Conservation (phyloP, 2,329 filamentous ascomycete genomes). For the Fusarium drepaniforme region DNA sequence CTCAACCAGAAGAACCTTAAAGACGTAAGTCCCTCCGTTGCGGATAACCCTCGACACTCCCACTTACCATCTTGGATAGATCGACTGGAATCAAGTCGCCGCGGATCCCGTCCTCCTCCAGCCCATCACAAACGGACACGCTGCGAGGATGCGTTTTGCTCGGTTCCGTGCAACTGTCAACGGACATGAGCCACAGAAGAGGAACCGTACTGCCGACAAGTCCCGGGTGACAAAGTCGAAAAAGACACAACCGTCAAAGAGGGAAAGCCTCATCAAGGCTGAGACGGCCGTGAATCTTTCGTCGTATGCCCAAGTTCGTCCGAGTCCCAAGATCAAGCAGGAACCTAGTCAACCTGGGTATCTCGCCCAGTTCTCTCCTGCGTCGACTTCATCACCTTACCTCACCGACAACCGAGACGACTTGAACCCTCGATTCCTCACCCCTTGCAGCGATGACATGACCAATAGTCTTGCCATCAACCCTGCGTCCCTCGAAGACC, state of each 20-base stretch:
- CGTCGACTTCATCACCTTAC: conserved; percentile 54
- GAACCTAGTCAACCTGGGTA: conserved; percentile 50
- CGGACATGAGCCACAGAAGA: conserved; percentile 61
- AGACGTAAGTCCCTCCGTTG: conserved; percentile 60
- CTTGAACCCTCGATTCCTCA: conserved; percentile 59
- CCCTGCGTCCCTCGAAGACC: conserved; percentile 46
- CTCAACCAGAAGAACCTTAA: conserved; percentile 71
- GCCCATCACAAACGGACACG: conserved; percentile 70
- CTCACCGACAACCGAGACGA: conserved; percentile 51
- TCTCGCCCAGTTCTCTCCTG: conserved; percentile 51
- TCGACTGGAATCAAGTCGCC: conserved; percentile 71
- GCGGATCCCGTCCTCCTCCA: conserved; percentile 65
- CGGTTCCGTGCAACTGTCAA: conserved; percentile 63
- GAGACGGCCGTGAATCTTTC: conserved; percentile 50
- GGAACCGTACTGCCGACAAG: conserved; percentile 58
- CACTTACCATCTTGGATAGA: conserved; percentile 53
- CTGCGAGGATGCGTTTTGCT: conserved; percentile 71
- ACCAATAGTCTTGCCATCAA: conserved; percentile 42
- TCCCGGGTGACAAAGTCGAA: conserved; percentile 60
- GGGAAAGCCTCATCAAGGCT: conserved; percentile 54
- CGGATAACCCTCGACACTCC: neutral
- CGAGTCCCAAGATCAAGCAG: conserved; percentile 51
- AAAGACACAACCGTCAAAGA: conserved; percentile 49
- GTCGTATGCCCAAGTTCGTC: conserved; percentile 47
- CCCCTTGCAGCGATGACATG: conserved; percentile 67